These are phyloP conservation scores for Cytospora piceae DNA, from an alignment of 2,329 filamentous ascomycete genomes.

Conservation along the genomic window DNA sequence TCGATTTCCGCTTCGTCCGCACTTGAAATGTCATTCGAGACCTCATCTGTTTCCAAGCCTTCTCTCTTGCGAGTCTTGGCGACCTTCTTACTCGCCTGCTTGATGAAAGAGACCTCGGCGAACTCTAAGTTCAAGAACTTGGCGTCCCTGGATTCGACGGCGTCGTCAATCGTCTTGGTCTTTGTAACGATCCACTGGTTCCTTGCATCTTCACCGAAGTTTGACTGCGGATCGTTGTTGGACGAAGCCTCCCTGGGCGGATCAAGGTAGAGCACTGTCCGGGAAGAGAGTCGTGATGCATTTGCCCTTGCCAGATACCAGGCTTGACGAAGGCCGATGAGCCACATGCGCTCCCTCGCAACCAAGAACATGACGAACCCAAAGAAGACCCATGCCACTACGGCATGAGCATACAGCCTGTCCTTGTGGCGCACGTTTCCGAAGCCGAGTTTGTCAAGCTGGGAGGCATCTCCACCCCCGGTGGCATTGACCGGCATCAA, in stretches of 20 bases:
- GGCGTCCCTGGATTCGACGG: slow-evolving; percentile 76
- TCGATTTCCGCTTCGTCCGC: slow-evolving; percentile 16
- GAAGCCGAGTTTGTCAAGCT: slow-evolving; percentile 68
- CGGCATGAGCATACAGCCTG: slow-evolving; percentile 78
- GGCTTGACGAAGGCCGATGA: slow-evolving; percentile 90
- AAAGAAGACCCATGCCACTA: slow-evolving; percentile 82
- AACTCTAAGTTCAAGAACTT: slow-evolving; percentile 32
- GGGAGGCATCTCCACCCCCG: slow-evolving; percentile 64
- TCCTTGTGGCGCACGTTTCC: slow-evolving; percentile 60
- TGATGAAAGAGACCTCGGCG: slow-evolving; percentile 48
- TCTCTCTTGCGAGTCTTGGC: slow-evolving; percentile 47
- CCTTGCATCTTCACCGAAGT: slow-evolving; percentile 79
- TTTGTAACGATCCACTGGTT: slow-evolving; percentile 84
- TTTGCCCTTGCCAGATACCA: slow-evolving; percentile 87
- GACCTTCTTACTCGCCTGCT: slow-evolving; percentile 67
- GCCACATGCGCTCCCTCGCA: slow-evolving; percentile 88
- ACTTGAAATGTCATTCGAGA: neutral
- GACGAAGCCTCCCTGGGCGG: slow-evolving; percentile 79
- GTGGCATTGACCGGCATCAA: slow-evolving; percentile 84
- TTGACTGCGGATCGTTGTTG: slow-evolving; percentile 70
- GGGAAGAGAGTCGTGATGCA: slow-evolving; percentile 81
- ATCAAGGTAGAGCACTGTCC: slow-evolving; percentile 90
- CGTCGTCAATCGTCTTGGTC: slow-evolving; percentile 72
- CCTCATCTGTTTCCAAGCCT: neutral
- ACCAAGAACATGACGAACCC: slow-evolving; percentile 88